phyloP scores from a whole-genome alignment of 305 asterid species.

The Nicotiana rustica region DNA sequence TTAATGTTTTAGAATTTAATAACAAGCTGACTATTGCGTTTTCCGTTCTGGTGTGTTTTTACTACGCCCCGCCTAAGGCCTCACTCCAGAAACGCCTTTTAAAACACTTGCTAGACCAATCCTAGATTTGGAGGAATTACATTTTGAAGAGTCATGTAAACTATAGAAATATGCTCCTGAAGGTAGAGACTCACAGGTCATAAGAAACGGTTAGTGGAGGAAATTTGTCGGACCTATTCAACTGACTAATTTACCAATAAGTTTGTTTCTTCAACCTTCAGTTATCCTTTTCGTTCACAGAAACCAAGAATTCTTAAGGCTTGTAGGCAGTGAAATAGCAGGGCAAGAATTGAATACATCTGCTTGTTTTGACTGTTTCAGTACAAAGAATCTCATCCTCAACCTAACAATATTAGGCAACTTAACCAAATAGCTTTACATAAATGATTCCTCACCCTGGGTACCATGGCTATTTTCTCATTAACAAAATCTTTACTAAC shows the following conservation, averaged over 20 bases:
- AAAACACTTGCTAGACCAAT: not conserved
- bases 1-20: no score
- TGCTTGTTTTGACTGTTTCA: not conserved
- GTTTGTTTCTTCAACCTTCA: not conserved
- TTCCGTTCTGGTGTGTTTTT: no score
- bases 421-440: not conserved
- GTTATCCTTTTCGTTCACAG: not conserved
- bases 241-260: not conserved
- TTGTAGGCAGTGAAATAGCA: not conserved
- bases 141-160: not conserved
- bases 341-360: not conserved
- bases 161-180: not conserved
- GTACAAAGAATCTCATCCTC: not conserved
- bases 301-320: not conserved
- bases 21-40: no score
- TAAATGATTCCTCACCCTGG: not conserved
- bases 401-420: not conserved
- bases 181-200: not conserved
- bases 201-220: not conserved
- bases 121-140: not conserved
- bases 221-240: not conserved
- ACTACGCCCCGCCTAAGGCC: no score
- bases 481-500: not conserved
- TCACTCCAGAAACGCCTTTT: no score
- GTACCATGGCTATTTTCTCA: slow-evolving; percentile 11